Base-by-base conservation (phyloP, 805 yeast species). In the Maudiozyma serrabonitensis region DNA sequence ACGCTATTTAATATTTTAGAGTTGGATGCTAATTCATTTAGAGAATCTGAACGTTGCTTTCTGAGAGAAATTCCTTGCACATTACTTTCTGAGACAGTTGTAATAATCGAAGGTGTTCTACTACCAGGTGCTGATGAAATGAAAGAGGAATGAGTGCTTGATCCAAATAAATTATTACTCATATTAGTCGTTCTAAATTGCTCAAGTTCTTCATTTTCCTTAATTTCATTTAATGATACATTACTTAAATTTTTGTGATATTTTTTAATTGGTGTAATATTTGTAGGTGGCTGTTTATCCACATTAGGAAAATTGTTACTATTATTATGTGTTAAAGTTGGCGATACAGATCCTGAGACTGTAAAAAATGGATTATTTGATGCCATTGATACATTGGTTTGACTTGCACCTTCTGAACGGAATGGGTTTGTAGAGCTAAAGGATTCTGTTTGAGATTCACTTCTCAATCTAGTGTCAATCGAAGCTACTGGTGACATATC, bases 181-280 rank as follows among this genome's bases (percentile, higher is more conserved):
- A 39, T 26, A 23, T 13, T 41, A 11, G 46, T 48, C 11, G 40
- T 47, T 37, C 49, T 48, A 45, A 53, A 54, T 45, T 59, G 59
- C 31, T 50, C 54, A 1, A 60, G 53, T 49, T 57, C 62, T 43
- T 58, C 66, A 50, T 69, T 67, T 52, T 69, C 72, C 18, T 60
- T 57, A 16, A 69, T 70, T 41, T 66, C 64, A 46, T 61, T 61
- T 31, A 68, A 52, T 1, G 73, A 68, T 1, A 54, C 51, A 43
- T 58, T 64, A 49, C 62, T 65, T 38, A 52, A 25, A 44, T 54
- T 57, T 26, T 51, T 56, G 19, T 38, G 45, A 40, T 40, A 35
- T 18, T 41, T 45, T 6, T 32, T 28, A 15, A 4, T n/a, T 11
- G 28, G 7, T 40, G 25, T 23, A n/a, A 42, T 46, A 12, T 55